Conservation (phyloP, 116 monocot genomes). For the Iris pallida region DNA sequence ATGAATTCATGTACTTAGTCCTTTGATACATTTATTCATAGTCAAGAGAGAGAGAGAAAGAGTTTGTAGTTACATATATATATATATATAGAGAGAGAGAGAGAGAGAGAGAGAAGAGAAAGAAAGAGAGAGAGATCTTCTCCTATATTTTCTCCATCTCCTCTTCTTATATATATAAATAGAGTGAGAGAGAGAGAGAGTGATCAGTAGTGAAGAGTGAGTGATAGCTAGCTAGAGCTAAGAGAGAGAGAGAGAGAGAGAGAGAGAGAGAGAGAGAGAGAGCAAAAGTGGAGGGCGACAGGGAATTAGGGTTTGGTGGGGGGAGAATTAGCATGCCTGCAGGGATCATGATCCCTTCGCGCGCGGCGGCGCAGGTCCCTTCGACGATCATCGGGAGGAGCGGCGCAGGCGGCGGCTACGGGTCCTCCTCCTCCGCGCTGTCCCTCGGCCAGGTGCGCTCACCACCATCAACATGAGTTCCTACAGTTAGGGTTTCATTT, state of each 20-base stretch:
- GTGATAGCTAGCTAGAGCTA: not conserved
- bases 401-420: slow-evolving; percentile 29
- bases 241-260: no score
- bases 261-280: slow-evolving; percentile 2
- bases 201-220: no score
- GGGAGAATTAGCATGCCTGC: slow-evolving; percentile 37
- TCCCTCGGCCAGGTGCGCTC: slow-evolving; percentile 61
- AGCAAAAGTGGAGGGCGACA: slow-evolving; percentile 4
- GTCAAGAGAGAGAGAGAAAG: not conserved
- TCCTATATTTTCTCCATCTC: slow-evolving; percentile 4
- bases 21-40: not conserved
- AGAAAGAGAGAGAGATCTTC: not conserved
- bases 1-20: not conserved
- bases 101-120: slow-evolving; percentile 8
- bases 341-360: slow-evolving; percentile 70
- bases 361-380: no score
- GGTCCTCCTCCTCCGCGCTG: slow-evolving; percentile 40
- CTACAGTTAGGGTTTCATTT: no score
- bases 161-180: not conserved
- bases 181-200: no score
- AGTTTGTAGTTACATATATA: no score
- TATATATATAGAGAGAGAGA: no score
- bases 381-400: slow-evolving; percentile 55
- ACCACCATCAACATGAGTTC: not conserved
- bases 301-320: slow-evolving; percentile 45